These are phyloP conservation scores for Gynostemma pentaphyllum DNA, from an alignment of 306 rosid species.

Conservation along the genomic window DNA sequence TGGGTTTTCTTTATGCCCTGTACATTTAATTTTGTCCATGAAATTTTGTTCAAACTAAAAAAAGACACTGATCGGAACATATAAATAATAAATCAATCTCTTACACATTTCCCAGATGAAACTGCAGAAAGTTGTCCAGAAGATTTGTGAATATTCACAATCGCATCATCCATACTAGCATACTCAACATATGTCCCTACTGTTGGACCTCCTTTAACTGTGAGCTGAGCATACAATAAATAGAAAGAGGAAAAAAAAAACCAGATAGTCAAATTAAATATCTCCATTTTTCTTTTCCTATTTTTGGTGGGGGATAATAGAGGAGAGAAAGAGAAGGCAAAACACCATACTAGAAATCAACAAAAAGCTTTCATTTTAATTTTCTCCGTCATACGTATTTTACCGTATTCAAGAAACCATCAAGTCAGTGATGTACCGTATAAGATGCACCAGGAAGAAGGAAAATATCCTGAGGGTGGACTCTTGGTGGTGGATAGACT, in stretches of 20 bases:
- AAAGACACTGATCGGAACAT: background rate
- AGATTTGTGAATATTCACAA: conserved; percentile 55
- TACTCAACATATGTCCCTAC: conserved; percentile 56
- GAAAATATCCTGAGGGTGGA: conserved; percentile 54
- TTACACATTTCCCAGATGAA: conserved; percentile 70
- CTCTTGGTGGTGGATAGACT: conserved; percentile 74
- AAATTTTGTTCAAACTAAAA: background rate
- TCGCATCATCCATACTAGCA: conserved; percentile 43
- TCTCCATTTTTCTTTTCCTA: background rate
- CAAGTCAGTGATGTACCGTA: conserved; percentile 42
- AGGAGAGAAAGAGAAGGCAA: background rate
- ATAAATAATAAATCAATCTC: conserved; percentile 16
- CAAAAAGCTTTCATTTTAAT: background rate
- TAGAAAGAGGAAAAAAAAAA: too few species aligned
- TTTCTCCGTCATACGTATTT: background rate
- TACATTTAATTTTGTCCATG: background rate
- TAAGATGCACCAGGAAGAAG: conserved; percentile 82
- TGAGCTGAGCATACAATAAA: conserved; percentile 38
- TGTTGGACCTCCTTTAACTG: conserved; percentile 81
- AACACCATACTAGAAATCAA: background rate
- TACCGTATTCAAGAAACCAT: background rate
- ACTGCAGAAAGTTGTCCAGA: conserved; percentile 57
- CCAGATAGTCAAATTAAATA: background rate
- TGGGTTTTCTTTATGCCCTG: too few species aligned
- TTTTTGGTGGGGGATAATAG: background rate